Conservation (phyloP, 2,329 filamentous ascomycete genomes). For the Penicillium freii region DNA sequence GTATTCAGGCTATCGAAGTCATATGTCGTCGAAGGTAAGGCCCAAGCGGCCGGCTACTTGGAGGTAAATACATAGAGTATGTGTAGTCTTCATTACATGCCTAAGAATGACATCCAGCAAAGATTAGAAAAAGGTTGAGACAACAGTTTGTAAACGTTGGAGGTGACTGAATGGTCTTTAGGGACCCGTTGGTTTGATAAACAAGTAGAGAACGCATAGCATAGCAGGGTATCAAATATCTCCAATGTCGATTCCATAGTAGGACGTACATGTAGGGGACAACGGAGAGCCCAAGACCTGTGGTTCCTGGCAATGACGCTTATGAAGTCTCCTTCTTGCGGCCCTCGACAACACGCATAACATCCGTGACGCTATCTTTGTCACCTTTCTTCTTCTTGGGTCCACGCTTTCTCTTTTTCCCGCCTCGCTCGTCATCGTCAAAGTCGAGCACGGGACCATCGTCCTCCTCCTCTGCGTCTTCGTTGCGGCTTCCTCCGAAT, state of each 20-base stretch:
- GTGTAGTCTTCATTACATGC: not conserved
- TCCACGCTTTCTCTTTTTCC: constrained; percentile 54
- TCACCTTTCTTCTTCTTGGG: constrained; percentile 53
- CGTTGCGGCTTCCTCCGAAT: constrained; percentile 83
- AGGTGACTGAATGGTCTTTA: not conserved
- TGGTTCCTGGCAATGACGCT: not conserved
- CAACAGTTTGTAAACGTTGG: not conserved
- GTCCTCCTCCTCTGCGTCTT: constrained; percentile 79
- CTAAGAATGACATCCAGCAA: not conserved
- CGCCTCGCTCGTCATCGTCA: constrained; percentile 30
- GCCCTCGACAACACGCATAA: constrained; percentile 73
- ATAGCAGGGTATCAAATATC: not conserved
- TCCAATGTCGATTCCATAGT: not conserved
- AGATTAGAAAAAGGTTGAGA: not conserved
- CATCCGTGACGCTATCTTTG: constrained; percentile 70
- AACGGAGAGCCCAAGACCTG: not conserved
- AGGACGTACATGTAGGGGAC: not conserved
- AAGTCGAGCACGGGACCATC: constrained; percentile 60
- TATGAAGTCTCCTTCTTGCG: constrained; percentile 46
- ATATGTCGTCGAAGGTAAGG: not conserved
- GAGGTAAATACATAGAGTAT: not conserved
- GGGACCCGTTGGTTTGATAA: not conserved
- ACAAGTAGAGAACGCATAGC: not conserved
- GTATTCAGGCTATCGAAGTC: too few species aligned
- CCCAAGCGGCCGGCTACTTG: not conserved